Evolutionary conservation across 352 stramenopile species (phyloP).

Genomic region (Phytopythium boreale): DNA sequence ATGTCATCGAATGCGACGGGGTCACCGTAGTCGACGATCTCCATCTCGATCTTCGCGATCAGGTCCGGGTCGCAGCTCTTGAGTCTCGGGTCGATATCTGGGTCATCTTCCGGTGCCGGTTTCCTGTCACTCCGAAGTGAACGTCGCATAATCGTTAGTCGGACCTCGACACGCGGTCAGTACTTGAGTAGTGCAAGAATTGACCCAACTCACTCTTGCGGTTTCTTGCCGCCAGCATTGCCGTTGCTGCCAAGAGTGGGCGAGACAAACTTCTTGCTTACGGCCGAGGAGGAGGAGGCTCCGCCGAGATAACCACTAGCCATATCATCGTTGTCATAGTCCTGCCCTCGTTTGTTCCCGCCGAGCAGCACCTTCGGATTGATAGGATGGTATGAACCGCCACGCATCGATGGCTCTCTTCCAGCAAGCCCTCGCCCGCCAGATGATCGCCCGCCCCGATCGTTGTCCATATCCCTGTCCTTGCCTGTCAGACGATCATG

Average conservation of each 20-base stretch:
- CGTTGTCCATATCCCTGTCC: constrained; percentile 32
- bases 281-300: constrained; percentile 17
- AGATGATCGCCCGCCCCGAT: constrained; percentile 20
- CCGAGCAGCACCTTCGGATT: constrained; percentile 70
- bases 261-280: constrained; percentile 78
- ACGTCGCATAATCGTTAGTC: neutral
- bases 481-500: constrained; percentile 43
- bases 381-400: constrained; percentile 66
- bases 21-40: constrained; percentile 95
- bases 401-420: constrained; percentile 20
- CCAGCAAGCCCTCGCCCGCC: constrained; percentile 20
- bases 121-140: constrained; percentile 18
- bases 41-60: constrained; percentile 96
- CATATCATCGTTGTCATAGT: constrained; percentile 23
- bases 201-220: constrained; percentile 10
- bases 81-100: constrained; percentile 93
- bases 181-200: neutral
- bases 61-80: constrained; percentile 94
- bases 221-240: constrained; percentile 19
- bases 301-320: constrained; percentile 11
- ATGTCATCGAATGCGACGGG: constrained; percentile 97
- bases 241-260: constrained; percentile 26
- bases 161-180: neutral
- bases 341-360: constrained; percentile 14
- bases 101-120: constrained; percentile 26